Evolutionary conservation across 75 land plant species (phyloP), one percentile per base, ranked within the genome.

Genomic region (Isoetes taiwanensis): DNA sequence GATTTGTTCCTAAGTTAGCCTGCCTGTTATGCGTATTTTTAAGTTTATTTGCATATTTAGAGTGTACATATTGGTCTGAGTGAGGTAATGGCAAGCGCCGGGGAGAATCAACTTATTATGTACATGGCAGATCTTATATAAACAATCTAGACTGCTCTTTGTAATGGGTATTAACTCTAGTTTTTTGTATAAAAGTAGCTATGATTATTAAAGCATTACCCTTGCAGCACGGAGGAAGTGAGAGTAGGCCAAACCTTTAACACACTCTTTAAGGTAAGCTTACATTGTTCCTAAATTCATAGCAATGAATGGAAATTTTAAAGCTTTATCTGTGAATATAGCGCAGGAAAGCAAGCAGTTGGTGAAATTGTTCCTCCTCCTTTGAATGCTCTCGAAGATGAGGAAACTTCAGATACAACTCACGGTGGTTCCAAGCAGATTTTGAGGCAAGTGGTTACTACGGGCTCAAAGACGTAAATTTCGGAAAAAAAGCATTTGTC

Each of bases 331-430:
- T 56, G 41, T 52, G 37, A 6, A 8, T 65, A 94, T 96, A 94
- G 87, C 73, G 96, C 99, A 54, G 99, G 99, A 54, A 73, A 89
- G 96, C 99, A 89, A 82, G 99, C 99, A 29, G 83, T 94, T 70
- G 99, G 89, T 80, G 99, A 94, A 62, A 94, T 94, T 72, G 91
- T 94, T 34, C 99, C 99, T 19, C 82, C 86, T 0, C 91, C 89
- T 56, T 56, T 94, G 35, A 82, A 78, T 74, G 84, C 99, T 33
- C 65, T 94, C 48, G 99, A 94, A 61, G 84, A 82, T 62, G 81
- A 84, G 30, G 65, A 70, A 48, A 82, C 91, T 0, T 94, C 99
- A 52, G 84, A 72, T 25, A 94, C 99, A 56, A 96, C 99, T 27
- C 74, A 89, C 46, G 99, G 89, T 75, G 99, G 96, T 29, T 75